These are phyloP conservation scores for Citrullus mucosospermus DNA, from an alignment of 306 rosid genomes.

Conservation along the genomic window DNA sequence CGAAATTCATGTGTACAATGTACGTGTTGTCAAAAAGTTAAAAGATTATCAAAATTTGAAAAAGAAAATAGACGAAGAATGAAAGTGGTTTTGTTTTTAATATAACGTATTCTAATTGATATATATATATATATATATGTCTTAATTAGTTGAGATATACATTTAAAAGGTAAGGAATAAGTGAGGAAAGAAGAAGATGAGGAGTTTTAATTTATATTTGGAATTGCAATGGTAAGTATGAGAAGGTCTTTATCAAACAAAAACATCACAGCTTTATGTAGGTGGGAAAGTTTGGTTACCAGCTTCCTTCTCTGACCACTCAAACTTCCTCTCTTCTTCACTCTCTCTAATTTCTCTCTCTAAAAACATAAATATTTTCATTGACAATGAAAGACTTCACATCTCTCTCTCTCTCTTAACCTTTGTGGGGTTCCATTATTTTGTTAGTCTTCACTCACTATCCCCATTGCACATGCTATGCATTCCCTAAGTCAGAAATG, in stretches of 20 bases:
- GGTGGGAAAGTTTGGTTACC: slow-evolving; percentile 90
- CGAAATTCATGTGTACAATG: too few relatives aligned
- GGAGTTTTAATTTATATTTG: background rate
- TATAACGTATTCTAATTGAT: too few relatives aligned
- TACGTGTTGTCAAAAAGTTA: too few relatives aligned
- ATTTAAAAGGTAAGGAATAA: too few relatives aligned
- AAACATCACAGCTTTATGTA: background rate
- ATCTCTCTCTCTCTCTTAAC: background rate
- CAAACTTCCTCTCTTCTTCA: background rate
- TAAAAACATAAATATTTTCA: background rate
- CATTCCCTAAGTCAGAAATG: background rate
- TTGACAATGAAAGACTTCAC: background rate
- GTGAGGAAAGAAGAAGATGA: background rate
- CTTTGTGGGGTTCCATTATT: background rate
- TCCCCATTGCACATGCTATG: background rate
- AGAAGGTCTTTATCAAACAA: background rate
- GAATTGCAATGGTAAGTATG: background rate
- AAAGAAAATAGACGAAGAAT: too few relatives aligned
- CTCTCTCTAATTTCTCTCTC: background rate
- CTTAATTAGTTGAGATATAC: too few relatives aligned
- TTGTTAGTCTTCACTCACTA: background rate
- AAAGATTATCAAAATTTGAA: too few relatives aligned
- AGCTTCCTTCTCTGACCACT: slow-evolving; percentile 32
- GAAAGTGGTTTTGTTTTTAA: too few relatives aligned
- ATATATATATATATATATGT: too few relatives aligned